Evolutionary conservation across 805 yeast genomes (phyloP), one percentile per base, ranked within the genome.

Genomic region (Starmerella khaoyaiensis): DNA sequence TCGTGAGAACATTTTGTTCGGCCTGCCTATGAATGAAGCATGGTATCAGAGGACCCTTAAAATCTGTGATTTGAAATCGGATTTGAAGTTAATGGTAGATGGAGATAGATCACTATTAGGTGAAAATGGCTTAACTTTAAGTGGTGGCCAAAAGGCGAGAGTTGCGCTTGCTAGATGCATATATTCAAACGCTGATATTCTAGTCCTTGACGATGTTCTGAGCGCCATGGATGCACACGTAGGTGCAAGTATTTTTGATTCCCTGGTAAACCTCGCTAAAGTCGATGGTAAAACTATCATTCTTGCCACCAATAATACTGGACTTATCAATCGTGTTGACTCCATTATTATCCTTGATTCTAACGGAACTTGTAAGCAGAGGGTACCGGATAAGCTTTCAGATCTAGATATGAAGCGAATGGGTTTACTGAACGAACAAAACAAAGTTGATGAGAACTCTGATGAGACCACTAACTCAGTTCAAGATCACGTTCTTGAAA

Each of bases 131-230:
- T 76, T 82, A 37, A 82, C 87, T 0, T 60, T 81, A 28, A 79
- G 90, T 7, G 94, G 94, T 35, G 94, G 94, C 33, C 94, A 81
- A 55, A 80, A 80, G 60, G 87, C 93, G 0, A 69, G 94, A 55
- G 74, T 81, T 42, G 74, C 73, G 51, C 62, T 81, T 36, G 93
- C 94, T 1, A 68, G 94, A 49, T 78, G 87, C 1, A 79, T 78
- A 1, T 81, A 82, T 50, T 68, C 72, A 15, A 64, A 69, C 29
- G 62, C 67, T 17, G 81, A 78, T 44, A 69, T 79, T 28, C 61
- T 78, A 9, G 54, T 82, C 30, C 57, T 81, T 40, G 94, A 81
- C 53, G 94, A 81, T 56, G 83, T 80, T n/a, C 63, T 82, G 42
- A 73, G 82, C 62, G 93, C 94, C 2, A 90, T 81, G 19, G 93